A percentile compares a stretch with the other conserved stretches of the same genome.
Conservation (phyloP, 1,284 basidiomycete species). For the Malassezia restricta region DNA sequence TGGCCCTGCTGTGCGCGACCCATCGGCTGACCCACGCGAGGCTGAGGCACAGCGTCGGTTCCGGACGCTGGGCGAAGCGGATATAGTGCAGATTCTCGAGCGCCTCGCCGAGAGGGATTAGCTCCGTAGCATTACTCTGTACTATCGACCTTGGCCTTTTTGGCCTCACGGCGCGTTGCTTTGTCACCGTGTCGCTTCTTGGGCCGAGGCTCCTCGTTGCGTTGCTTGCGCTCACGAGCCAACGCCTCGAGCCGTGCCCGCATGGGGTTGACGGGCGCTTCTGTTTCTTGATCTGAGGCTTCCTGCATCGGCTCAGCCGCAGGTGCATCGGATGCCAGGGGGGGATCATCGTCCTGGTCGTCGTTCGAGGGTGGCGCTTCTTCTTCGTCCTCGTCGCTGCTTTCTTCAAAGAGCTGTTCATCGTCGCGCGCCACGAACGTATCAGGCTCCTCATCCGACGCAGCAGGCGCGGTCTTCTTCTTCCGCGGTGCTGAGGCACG, state of each 20-base stretch:
- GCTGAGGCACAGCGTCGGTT: conserved; percentile 33
- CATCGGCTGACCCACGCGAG: conserved; percentile 5
- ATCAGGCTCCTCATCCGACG: conserved; percentile 9
- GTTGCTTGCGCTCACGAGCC: conserved; percentile 13
- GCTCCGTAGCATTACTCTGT: not conserved
- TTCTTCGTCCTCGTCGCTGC: conserved; percentile 6
- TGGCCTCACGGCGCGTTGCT: conserved; percentile 7
- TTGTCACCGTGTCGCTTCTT: conserved; percentile 8
- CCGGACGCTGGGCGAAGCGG: conserved; percentile 31
- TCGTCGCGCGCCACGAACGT: conserved; percentile 19
- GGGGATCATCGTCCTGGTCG: conserved; percentile 18
- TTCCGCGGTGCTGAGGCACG: conserved; percentile 19
- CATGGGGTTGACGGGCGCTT: conserved; percentile 5
- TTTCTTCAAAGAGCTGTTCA: conserved; percentile 20
- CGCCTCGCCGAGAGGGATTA: conserved; percentile 41
- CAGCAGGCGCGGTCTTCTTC: conserved; percentile 16
- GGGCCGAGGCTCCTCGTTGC: conserved; percentile 3
- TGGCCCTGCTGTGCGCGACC: conserved; percentile 19
- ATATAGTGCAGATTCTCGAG: conserved; percentile 36
- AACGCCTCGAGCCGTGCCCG: conserved; percentile 12
- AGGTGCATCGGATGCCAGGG: not conserved
- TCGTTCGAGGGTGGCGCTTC: conserved; percentile 18
- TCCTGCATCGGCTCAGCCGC: not conserved
- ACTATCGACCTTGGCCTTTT: conserved; percentile 19
- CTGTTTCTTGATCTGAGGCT: not conserved